Base-by-base conservation (phyloP, 306 rosid species). In the Cucurbita ficifolia region DNA sequence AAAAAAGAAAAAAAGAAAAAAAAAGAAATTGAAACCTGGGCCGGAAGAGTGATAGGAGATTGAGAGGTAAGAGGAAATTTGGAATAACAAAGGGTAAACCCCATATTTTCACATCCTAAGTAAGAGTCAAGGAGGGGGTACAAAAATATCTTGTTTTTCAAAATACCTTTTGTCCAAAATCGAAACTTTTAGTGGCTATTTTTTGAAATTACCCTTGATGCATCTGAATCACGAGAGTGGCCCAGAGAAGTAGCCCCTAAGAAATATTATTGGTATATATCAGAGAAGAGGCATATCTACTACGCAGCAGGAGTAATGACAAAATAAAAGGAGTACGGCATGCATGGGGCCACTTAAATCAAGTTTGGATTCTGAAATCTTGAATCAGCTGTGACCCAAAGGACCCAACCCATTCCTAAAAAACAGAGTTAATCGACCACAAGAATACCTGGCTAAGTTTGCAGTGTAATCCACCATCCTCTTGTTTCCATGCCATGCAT, bases 271-370 rank as follows among this genome's bases (percentile, higher is more conserved):
- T 69, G 49, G 38, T 49, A 48, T 69, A 14, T 4, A 48, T 24
- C 16, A 69, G 74, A 49, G 24, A 69, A 49, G 38, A 69, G 74
- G 49, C 57, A 50, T 42, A 42, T 69, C 74, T 22, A 46, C 74
- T 43, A 18, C 39, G 5, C 35, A 65, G 72, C 53, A 19, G 17
- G 61, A 19, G 61, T 72, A 54, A 51, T 50, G 75, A 52, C 75
- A 72, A 72, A 72, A 72, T 71, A 22, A 71, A 71, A 72, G 36
- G 14, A 55, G 73, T 69, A 69, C 73, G 73, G n/a, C n/a, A n/a
- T n/a, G 57, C 13, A 69, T 73, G 76, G 76, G 76, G 21, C 63
- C 76, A 73, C 54, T 52, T 38, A n/a, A 52, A 72, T 72, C 75
- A 19, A 2, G 62, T 52, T 72, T 33, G 75, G 75, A 51, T 72